Evolutionary conservation across 129 eudicot genomes (phyloP), one percentile per base, ranked within the genome.

Genomic region (Pittosporum tobira): DNA sequence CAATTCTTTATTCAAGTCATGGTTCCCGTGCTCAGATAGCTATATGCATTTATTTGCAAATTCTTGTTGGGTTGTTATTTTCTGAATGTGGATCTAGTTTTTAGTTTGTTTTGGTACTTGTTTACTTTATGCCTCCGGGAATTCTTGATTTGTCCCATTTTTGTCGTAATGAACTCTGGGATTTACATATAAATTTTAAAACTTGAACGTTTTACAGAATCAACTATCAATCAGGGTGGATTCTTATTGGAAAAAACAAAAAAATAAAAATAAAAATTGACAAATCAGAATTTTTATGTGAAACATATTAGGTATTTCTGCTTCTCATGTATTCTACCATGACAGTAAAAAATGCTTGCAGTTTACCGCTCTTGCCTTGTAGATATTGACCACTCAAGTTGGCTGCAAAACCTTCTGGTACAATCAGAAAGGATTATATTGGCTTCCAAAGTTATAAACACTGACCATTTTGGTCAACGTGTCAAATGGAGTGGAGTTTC

Each of bases 401-500:
- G 62, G 59, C 37, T 20, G 51, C 69, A 20, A 69, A 36, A 37
- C 28, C 49, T 57, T 51, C 65, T 1, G 34, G 46, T 36, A 51
- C 47, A 30, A 45, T 21, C 40, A 3, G 59, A 24, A 21, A 26
- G 44, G 64, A 36, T 43, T 66, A 31, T 40, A 71, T 67, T 59
- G 51, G 59, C 69, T 53, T 64, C 66, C 51, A 66, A 66, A 77
- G 43, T 66, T 31, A 62, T 63, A 29, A 68, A 77, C 61, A 61
- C 50, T 19, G 59, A 73, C 59, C 43, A 61, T 24, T 73, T 53
- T 29, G 69, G 75, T 51, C 65, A 22, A 19, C 66, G 51, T 55
- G 29, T 51, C 48, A 25, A 52, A 31, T 30, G 38, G 79, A 54
- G 12, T 63, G 77, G 88, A 74, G 79, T 61, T 83, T 83, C 64